Conservation (phyloP, 257 asterid species). For the Solanum lycopersicoides region DNA sequence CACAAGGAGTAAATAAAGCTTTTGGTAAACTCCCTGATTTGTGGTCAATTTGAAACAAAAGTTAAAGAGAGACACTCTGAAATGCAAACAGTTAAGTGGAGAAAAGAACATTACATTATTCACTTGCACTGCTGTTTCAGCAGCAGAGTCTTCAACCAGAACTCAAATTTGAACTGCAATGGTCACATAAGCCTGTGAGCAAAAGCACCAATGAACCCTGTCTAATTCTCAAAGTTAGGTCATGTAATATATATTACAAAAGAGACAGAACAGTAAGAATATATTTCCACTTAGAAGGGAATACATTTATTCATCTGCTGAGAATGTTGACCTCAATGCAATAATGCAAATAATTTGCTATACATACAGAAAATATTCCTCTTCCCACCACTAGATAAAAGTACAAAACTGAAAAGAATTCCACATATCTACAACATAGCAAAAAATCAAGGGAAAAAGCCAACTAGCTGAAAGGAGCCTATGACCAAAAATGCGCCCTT, state of each 20-base stretch:
- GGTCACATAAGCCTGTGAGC: neutral
- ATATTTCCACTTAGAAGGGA: neutral
- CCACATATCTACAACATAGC: conserved; percentile 50
- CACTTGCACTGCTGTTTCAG: neutral
- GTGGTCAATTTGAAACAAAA: neutral
- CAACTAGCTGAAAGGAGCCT: conserved; percentile 12
- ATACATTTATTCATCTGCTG: conserved; percentile 28
- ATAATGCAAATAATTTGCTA: conserved; percentile 36
- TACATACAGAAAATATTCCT: conserved; percentile 43
- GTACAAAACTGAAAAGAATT: conserved; percentile 41
- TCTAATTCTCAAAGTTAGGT: neutral
- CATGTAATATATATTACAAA: neutral
- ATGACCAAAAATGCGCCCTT: conserved; percentile 27
- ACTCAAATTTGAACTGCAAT: neutral
- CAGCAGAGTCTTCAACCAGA: neutral
- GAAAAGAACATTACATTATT: neutral
- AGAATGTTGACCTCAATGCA: conserved; percentile 23
- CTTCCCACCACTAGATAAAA: conserved; percentile 18
- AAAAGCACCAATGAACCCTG: neutral
- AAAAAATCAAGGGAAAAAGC: neutral
- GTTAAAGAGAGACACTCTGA: neutral
- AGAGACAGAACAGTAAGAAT: neutral
- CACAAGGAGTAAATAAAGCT: neutral
- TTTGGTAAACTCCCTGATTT: neutral
- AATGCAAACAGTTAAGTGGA: neutral